These are phyloP conservation scores for Boletus rex-veris DNA, from an alignment of 768 basidiomycete genomes.

Conservation along the genomic window DNA sequence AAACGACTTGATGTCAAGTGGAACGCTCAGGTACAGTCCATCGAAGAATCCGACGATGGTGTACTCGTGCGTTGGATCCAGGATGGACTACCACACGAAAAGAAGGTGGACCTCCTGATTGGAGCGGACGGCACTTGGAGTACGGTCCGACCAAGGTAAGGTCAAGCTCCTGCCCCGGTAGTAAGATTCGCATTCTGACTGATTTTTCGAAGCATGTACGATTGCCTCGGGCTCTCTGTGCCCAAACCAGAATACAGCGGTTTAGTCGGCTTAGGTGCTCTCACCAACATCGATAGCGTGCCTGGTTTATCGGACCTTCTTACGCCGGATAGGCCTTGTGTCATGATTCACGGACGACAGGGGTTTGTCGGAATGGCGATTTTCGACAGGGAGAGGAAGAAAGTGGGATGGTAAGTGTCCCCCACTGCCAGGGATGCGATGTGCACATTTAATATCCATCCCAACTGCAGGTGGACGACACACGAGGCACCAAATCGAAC, in stretches of 20 bases:
- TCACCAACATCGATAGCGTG: slow-evolving; percentile 17
- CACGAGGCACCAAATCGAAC: slow-evolving; percentile 25
- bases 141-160: slow-evolving; percentile 22
- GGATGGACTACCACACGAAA: slow-evolving; percentile 16
- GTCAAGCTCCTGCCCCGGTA: not conserved
- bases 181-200: not conserved
- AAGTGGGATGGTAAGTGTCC: slow-evolving; percentile 23
- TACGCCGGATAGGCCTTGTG: slow-evolving; percentile 22
- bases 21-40: slow-evolving; percentile 22
- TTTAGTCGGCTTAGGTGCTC: slow-evolving; percentile 21
- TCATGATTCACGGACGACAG: slow-evolving; percentile 27
- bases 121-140: slow-evolving; percentile 35
- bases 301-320: slow-evolving; percentile 21
- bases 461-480: slow-evolving; percentile 26
- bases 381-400: slow-evolving; percentile 25
- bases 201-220: slow-evolving; percentile 20
- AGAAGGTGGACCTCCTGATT: slow-evolving; percentile 29
- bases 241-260: slow-evolving; percentile 30
- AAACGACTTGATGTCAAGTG: slow-evolving; percentile 18
- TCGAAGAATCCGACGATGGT: slow-evolving; percentile 23
- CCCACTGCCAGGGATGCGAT: not conserved
- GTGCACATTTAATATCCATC: not conserved
- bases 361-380: slow-evolving; percentile 28
- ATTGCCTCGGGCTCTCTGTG: slow-evolving; percentile 13
- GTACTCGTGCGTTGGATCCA: slow-evolving; percentile 28